A percentile compares a stretch with the other conserved stretches of the same genome.
Conservation (phyloP, 495 filamentous ascomycete species). For the Parachaetomium inaequale region DNA sequence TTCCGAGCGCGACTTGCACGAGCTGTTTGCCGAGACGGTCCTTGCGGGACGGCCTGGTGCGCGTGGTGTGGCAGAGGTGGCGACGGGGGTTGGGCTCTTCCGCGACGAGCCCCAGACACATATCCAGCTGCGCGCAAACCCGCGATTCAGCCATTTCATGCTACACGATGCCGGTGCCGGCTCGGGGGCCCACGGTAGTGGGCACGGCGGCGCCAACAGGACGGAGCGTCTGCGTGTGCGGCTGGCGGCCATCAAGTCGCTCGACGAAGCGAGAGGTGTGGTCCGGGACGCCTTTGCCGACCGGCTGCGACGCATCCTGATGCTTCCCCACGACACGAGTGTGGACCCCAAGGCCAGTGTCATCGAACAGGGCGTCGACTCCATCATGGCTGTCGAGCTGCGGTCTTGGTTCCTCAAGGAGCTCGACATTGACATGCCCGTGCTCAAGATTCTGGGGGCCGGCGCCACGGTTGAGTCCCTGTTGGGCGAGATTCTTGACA, state of each 20-base stretch:
- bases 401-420: conserved; percentile 45
- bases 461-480: conserved; percentile 26
- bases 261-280: too few relatives aligned
- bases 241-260: too few relatives aligned
- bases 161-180: too few relatives aligned
- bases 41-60: neutral
- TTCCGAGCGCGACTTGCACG: neutral
- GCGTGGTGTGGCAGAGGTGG: too few relatives aligned
- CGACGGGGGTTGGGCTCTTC: neutral
- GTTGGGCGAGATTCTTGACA: too few relatives aligned
- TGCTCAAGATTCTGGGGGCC: conserved; percentile 44
- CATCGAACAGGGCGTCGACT: conserved; percentile 38
- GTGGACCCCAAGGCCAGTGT: too few relatives aligned
- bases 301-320: neutral
- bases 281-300: neutral
- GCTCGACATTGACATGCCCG: conserved; percentile 41
- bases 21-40: conserved; percentile 16
- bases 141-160: too few relatives aligned
- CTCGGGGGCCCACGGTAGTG: too few relatives aligned
- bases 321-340: neutral
- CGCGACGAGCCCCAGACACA: conserved; percentile 6
- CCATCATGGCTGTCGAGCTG: conserved; percentile 43
- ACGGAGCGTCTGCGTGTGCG: too few relatives aligned
- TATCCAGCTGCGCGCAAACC: neutral
- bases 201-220: too few relatives aligned